Conservation (phyloP, 495 filamentous ascomycete species). For the Aspergillus leporis region DNA sequence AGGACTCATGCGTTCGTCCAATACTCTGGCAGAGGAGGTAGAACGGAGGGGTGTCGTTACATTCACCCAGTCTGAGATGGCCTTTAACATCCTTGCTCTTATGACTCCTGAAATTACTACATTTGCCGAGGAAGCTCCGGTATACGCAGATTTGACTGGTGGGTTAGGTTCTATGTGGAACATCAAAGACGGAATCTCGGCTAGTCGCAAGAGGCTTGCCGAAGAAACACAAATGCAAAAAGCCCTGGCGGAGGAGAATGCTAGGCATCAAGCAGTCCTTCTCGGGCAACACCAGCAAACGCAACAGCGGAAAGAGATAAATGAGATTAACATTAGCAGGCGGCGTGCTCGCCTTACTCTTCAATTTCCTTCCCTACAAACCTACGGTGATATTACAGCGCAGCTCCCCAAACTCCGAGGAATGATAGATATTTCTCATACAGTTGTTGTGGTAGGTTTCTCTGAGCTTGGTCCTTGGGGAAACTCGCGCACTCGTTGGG, state of each 20-base stretch:
- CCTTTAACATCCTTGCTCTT: constrained; percentile 93
- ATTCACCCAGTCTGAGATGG: constrained; percentile 99
- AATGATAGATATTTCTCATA: constrained; percentile 96
- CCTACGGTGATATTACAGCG: constrained; percentile 65
- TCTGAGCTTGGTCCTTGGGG: constrained; percentile 97
- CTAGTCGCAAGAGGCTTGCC: constrained; percentile 80
- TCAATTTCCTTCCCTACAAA: constrained; percentile 69
- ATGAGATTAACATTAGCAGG: constrained; percentile 55
- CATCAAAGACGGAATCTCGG: constrained; percentile 21
- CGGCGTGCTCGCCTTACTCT: constrained; percentile 94
- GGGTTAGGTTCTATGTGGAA: constrained; percentile 22
- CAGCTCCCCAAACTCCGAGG: constrained; percentile 61
- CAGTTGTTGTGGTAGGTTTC: constrained; percentile 95
- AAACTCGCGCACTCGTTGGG: constrained; percentile 95
- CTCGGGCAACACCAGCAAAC: constrained; percentile 82
- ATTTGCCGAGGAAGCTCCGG: constrained; percentile 56
- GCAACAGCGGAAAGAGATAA: background rate
- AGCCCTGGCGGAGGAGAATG: constrained; percentile 18
- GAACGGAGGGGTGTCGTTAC: constrained; percentile 95
- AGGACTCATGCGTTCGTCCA: constrained; percentile 95
- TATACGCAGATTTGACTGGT: constrained; percentile 30
- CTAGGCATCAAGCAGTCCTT: constrained; percentile 9
- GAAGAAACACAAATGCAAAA: constrained; percentile 63
- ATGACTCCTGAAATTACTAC: constrained; percentile 92
- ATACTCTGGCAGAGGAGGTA: constrained; percentile 91